These are phyloP conservation scores for Porcisia deanei DNA, from an alignment of 208 protist genomes.

Conservation along the genomic window DNA sequence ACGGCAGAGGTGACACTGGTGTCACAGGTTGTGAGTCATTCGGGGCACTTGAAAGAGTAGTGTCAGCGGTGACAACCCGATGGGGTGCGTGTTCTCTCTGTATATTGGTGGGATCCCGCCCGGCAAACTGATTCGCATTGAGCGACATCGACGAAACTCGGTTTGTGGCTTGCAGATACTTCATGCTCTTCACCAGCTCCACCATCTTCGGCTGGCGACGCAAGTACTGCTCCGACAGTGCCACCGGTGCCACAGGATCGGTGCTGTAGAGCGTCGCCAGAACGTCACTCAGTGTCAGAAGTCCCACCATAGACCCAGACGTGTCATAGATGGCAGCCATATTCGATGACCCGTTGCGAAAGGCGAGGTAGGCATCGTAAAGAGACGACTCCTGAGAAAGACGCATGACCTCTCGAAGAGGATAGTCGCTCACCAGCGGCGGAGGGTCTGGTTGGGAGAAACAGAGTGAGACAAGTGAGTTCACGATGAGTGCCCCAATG, in stretches of 20 bases:
- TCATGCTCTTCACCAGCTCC: constrained; percentile 45
- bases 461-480: constrained; percentile 76
- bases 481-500: constrained; percentile 84
- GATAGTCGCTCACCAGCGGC: constrained; percentile 67
- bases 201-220: constrained; percentile 56
- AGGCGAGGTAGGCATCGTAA: constrained; percentile 70
- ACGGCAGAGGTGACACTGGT: not conserved
- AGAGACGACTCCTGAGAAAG: constrained; percentile 53
- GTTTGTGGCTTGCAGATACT: constrained; percentile 42
- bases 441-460: constrained; percentile 51
- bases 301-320: constrained; percentile 49
- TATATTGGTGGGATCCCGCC: not conserved
- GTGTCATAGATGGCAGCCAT: constrained; percentile 72
- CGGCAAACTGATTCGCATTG: constrained; percentile 2
- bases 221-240: constrained; percentile 16
- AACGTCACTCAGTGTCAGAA: constrained; percentile 74
- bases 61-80: constrained; percentile 2
- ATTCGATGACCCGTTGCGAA: constrained; percentile 50
- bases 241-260: constrained; percentile 25
- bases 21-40: not conserved
- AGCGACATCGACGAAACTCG: constrained; percentile 16
- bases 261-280: constrained; percentile 54
- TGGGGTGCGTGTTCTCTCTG: constrained; percentile 8
- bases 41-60: not conserved
- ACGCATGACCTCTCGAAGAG: constrained; percentile 62